These are phyloP conservation scores for Aureobasidium musti DNA, from an alignment of 2,329 filamentous ascomycete species.

Conservation along the genomic window DNA sequence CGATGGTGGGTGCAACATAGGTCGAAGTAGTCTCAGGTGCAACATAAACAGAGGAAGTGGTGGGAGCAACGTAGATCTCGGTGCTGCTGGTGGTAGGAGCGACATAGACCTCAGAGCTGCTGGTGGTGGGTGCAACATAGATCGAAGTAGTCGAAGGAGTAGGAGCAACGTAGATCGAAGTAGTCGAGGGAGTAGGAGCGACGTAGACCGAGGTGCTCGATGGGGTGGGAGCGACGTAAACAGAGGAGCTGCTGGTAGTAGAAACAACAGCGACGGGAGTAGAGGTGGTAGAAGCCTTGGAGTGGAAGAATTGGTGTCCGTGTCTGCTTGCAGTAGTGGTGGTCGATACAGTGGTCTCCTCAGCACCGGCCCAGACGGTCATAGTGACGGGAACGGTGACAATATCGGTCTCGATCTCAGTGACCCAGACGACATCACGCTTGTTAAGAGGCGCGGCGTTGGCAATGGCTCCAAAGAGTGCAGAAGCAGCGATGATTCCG, in stretches of 20 bases:
- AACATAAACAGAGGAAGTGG: slow-evolving; percentile 33
- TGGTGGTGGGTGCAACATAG: slow-evolving; percentile 35
- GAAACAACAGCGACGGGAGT: slow-evolving; percentile 15
- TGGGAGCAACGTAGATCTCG: slow-evolving; percentile 32
- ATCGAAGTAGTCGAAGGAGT: too few relatives aligned
- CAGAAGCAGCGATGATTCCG: slow-evolving; percentile 35
- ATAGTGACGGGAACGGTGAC: slow-evolving; percentile 53
- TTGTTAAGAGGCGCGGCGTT: slow-evolving; percentile 44
- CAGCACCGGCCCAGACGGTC: slow-evolving; percentile 48
- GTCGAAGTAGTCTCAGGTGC: slow-evolving; percentile 33
- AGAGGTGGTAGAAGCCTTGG: slow-evolving; percentile 30
- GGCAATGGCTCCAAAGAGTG: slow-evolving; percentile 37
- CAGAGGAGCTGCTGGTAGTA: slow-evolving; percentile 30
- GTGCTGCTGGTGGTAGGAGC: slow-evolving; percentile 33
- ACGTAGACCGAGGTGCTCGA: slow-evolving; percentile 34
- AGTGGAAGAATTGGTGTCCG: slow-evolving; percentile 26
- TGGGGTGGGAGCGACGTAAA: slow-evolving; percentile 35
- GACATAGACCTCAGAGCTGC: slow-evolving; percentile 26
- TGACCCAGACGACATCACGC: slow-evolving; percentile 53
- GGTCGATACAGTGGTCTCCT: slow-evolving; percentile 33
- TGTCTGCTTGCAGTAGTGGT: slow-evolving; percentile 37
- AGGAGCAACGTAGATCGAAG: slow-evolving; percentile 33
- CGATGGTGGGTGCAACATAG: slow-evolving; percentile 31
- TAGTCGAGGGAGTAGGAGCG: slow-evolving; percentile 33
- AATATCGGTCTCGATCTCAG: slow-evolving; percentile 51